These are phyloP conservation scores for Botrytis cinerea DNA, from an alignment of 2,329 filamentous ascomycete genomes.

Conservation along the genomic window DNA sequence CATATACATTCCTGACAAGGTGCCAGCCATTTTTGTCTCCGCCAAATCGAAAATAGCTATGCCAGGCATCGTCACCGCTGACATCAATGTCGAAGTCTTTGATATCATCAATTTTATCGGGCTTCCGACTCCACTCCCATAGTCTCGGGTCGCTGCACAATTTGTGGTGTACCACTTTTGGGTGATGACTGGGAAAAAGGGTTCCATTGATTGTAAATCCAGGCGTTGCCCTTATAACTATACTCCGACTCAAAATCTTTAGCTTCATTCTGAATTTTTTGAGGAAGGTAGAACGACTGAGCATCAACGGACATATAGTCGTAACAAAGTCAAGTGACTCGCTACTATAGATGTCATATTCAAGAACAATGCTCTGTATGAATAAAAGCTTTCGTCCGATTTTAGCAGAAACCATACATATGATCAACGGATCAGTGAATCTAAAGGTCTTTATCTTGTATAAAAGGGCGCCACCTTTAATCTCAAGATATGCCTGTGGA, in stretches of 20 bases:
- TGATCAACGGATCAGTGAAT: not conserved
- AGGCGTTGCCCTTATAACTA: not conserved
- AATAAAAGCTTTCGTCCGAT: not conserved
- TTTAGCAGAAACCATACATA: not conserved
- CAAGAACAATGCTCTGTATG: not conserved
- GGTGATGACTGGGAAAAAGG: not conserved
- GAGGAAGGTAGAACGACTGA: not conserved
- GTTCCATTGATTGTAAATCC: not conserved
- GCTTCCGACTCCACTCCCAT: not conserved
- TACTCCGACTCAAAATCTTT: not conserved
- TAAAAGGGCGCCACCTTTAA: not conserved
- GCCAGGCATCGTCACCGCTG: not conserved
- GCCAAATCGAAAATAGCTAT: not conserved
- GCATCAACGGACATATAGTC: not conserved
- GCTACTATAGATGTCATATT: not conserved
- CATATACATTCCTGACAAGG: not conserved
- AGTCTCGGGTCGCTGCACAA: not conserved
- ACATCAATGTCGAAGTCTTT: not conserved
- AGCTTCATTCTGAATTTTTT: not conserved
- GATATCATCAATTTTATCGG: not conserved
- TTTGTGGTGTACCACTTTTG: not conserved
- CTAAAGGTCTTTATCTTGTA: not conserved
- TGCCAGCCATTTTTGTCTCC: not conserved
- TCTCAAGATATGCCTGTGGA: slow-evolving; percentile 2
- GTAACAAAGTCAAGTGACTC: too few species aligned